A percentile compares a stretch with the other conserved stretches of the same genome.
phyloP scores from a whole-genome alignment of 257 asterid species.

The Handroanthus guayacan region DNA sequence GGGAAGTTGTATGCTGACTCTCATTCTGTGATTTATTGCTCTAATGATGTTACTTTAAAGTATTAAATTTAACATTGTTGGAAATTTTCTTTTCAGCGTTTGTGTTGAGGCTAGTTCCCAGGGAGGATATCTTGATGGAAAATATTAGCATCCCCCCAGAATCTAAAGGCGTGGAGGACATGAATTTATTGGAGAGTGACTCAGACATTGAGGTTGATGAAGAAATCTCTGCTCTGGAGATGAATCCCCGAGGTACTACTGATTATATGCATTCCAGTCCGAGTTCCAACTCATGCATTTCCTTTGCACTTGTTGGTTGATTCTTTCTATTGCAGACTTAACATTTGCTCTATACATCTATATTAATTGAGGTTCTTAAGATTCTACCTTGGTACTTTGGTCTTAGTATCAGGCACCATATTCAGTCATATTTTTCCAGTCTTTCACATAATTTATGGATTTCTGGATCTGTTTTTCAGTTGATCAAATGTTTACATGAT shows the following conservation, averaged over 20 bases:
- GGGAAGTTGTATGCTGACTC: background rate
- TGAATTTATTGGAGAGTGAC: constrained; percentile 51
- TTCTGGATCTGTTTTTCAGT: background rate
- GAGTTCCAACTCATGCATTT: constrained; percentile 12
- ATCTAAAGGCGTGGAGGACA: constrained; percentile 60
- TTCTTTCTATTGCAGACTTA: background rate
- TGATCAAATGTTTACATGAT: background rate
- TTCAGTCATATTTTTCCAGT: background rate
- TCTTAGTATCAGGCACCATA: background rate
- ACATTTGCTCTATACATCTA: background rate
- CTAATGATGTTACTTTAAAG: background rate
- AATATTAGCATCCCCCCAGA: constrained; percentile 67
- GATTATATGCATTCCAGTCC: background rate
- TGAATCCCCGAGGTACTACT: constrained; percentile 51
- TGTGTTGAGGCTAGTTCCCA: constrained; percentile 54
- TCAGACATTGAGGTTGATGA: constrained; percentile 54
- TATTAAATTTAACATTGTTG: background rate
- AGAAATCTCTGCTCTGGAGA: constrained; percentile 40
- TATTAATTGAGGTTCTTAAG: background rate
- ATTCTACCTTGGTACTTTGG: background rate
- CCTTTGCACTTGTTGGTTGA: background rate
- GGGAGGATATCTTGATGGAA: constrained; percentile 47
- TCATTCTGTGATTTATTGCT: constrained; percentile 6
- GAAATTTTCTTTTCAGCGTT: constrained; percentile 62
- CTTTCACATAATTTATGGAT: background rate